Evolutionary conservation across 2,329 filamentous ascomycete genomes (phyloP).

Genomic region (Teratosphaeria zuluensis): DNA sequence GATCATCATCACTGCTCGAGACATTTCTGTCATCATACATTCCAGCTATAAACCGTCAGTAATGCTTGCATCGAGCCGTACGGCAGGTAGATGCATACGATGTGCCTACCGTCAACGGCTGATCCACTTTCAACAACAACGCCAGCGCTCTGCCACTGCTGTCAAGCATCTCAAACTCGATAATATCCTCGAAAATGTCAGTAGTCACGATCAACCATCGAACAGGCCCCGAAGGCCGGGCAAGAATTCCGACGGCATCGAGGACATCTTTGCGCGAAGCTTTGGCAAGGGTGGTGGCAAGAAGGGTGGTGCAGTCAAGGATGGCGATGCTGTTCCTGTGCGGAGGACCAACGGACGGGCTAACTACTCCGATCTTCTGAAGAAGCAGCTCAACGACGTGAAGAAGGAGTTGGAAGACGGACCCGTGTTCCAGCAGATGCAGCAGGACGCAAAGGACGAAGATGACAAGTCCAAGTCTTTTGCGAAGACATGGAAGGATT

Average conservation of each 20-base stretch:
- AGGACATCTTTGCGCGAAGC: conserved; percentile 4
- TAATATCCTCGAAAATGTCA: background rate
- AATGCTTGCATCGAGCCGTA: background rate
- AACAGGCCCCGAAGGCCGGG: background rate
- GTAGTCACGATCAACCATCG: too few species aligned
- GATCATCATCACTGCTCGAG: background rate
- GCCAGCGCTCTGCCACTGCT: conserved; percentile 10
- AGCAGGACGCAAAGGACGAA: conserved; percentile 11
- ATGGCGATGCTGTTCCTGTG: background rate
- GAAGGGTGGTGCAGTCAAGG: too few species aligned
- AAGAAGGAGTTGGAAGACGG: conserved; percentile 22
- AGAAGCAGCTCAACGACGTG: conserved; percentile 13
- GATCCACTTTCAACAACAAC: conserved; percentile 21
- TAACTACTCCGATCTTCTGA: conserved; percentile 14
- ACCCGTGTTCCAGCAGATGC: conserved; percentile 22
- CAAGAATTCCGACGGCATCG: background rate
- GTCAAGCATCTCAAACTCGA: background rate
- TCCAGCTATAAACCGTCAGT: background rate
- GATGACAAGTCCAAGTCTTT: conserved; percentile 12
- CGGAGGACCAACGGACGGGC: background rate
- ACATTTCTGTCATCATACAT: too few species aligned
- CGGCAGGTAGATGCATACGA: conserved; percentile 26
- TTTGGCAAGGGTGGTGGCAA: too few species aligned
- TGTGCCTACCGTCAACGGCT: conserved; percentile 28
- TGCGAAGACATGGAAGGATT: conserved; percentile 17